phyloP scores from a whole-genome alignment of 352 stramenopile genomes.

The Phytophthora fragariae region DNA sequence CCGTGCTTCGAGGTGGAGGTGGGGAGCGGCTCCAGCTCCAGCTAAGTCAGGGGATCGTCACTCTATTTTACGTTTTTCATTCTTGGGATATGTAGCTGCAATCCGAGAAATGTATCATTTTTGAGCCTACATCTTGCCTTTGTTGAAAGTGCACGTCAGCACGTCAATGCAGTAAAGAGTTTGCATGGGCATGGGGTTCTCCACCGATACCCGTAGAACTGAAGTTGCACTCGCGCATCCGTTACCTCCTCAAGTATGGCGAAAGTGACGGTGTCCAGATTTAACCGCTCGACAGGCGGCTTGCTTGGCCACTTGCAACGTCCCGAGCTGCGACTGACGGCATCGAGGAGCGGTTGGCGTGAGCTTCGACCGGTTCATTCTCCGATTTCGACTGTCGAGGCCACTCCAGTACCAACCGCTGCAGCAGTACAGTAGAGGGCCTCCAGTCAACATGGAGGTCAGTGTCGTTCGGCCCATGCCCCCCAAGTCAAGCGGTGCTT shows the following conservation, averaged over 20 bases:
- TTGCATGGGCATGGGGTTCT: neutral
- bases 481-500: slow-evolving; percentile 10
- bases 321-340: neutral
- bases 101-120: slow-evolving; percentile 41
- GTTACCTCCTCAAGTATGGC: slow-evolving; percentile 15
- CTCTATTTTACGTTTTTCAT: slow-evolving; percentile 31
- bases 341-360: neutral
- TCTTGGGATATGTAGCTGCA: slow-evolving; percentile 24
- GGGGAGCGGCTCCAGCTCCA: slow-evolving; percentile 8
- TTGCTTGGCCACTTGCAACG: neutral
- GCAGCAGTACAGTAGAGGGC: neutral
- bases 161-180: neutral
- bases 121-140: slow-evolving; percentile 19
- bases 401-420: slow-evolving; percentile 11
- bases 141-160: neutral
- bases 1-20: slow-evolving; percentile 60
- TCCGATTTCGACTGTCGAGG: slow-evolving; percentile 30
- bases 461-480: slow-evolving; percentile 32
- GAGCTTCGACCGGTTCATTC: slow-evolving; percentile 21
- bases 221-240: slow-evolving; percentile 17
- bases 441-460: slow-evolving; percentile 33
- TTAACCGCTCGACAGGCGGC: slow-evolving; percentile 6
- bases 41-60: slow-evolving; percentile 23
- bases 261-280: neutral
- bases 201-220: neutral